Conservation (phyloP, 1,139 yeast species). For the Yamadazyma diddensiae region DNA sequence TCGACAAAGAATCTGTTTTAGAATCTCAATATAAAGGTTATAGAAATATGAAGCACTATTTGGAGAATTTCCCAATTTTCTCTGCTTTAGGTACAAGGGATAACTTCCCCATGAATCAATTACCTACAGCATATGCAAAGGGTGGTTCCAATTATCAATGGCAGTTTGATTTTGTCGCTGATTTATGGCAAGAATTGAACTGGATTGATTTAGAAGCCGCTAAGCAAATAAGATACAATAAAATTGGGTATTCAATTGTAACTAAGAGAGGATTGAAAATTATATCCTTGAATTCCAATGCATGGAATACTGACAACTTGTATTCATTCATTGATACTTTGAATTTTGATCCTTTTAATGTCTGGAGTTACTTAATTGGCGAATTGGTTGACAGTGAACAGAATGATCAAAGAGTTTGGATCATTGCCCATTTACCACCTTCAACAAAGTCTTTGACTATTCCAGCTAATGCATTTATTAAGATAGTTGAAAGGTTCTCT, state of each 20-base stretch:
- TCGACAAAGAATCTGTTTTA: slow-evolving; percentile 16
- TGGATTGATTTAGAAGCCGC: slow-evolving; percentile 38
- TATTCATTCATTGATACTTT: slow-evolving; percentile 22
- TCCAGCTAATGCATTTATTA: slow-evolving; percentile 23
- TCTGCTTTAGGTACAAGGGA: slow-evolving; percentile 29
- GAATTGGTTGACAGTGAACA: slow-evolving; percentile 28
- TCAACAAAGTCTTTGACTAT: slow-evolving; percentile 23
- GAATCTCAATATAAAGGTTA: slow-evolving; percentile 17
- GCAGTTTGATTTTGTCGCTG: slow-evolving; percentile 28
- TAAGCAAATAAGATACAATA: slow-evolving; percentile 28
- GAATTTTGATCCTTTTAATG: slow-evolving; percentile 24
- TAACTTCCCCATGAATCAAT: slow-evolving; percentile 27
- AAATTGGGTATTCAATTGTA: slow-evolving; percentile 24
- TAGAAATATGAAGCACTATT: slow-evolving; percentile 21
- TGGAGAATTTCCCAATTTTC: slow-evolving; percentile 21
- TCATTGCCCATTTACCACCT: slow-evolving; percentile 29
- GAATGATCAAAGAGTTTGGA: slow-evolving; percentile 31
- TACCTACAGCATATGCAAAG: slow-evolving; percentile 17
- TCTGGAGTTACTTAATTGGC: slow-evolving; percentile 27
- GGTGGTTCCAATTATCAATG: slow-evolving; percentile 19
- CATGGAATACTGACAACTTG: slow-evolving; percentile 27
- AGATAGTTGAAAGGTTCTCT: slow-evolving; percentile 29
- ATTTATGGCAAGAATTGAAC: slow-evolving; percentile 28
- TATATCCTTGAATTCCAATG: slow-evolving; percentile 30
- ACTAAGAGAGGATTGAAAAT: slow-evolving; percentile 28